Percentiles rank a stretch among this genome's conserved stretches.
Evolutionary conservation across 2,329 filamentous ascomycete species (phyloP).

Genomic region (Tolypocladium guangdongense): DNA sequence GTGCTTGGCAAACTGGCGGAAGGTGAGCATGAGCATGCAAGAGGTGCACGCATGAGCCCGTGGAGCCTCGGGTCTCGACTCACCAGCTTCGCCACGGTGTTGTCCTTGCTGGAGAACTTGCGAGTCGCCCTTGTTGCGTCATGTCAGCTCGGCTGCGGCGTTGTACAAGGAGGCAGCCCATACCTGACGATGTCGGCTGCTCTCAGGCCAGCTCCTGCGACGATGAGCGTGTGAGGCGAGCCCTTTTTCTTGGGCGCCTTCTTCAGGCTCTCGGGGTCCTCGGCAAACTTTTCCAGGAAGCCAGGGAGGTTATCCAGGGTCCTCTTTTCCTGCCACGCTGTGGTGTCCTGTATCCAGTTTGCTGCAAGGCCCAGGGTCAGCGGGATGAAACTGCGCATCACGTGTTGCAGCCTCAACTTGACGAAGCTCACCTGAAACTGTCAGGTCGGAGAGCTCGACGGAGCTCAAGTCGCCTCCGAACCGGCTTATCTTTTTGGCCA

Average conservation of each 20-base stretch:
- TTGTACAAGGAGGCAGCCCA: neutral
- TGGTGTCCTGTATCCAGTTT: constrained; percentile 68
- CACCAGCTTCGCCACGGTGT: constrained; percentile 70
- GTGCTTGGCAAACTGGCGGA: constrained; percentile 73
- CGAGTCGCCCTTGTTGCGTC: constrained; percentile 50
- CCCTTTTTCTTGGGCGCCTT: constrained; percentile 58
- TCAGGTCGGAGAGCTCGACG: constrained; percentile 74
- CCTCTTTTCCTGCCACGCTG: constrained; percentile 56
- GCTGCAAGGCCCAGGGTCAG: constrained; percentile 33
- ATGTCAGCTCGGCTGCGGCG: neutral
- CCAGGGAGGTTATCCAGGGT: constrained; percentile 62
- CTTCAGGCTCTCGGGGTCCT: constrained; percentile 47
- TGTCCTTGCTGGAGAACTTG: constrained; percentile 69
- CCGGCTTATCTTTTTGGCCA: constrained; percentile 66
- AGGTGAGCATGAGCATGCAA: constrained; percentile 3
- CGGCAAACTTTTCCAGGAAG: constrained; percentile 62
- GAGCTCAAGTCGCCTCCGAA: constrained; percentile 73
- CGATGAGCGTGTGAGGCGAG: constrained; percentile 74
- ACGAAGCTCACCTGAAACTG: constrained; percentile 55
- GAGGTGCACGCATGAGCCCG: neutral
- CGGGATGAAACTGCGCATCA: too few relatives aligned
- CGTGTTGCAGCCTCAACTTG: neutral
- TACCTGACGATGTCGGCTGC: constrained; percentile 76
- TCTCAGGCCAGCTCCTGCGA: constrained; percentile 74
- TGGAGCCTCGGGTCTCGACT: constrained; percentile 6